These are phyloP conservation scores for Termitomyces sp. DNA, from an alignment of 768 basidiomycete genomes.

Conservation along the genomic window DNA sequence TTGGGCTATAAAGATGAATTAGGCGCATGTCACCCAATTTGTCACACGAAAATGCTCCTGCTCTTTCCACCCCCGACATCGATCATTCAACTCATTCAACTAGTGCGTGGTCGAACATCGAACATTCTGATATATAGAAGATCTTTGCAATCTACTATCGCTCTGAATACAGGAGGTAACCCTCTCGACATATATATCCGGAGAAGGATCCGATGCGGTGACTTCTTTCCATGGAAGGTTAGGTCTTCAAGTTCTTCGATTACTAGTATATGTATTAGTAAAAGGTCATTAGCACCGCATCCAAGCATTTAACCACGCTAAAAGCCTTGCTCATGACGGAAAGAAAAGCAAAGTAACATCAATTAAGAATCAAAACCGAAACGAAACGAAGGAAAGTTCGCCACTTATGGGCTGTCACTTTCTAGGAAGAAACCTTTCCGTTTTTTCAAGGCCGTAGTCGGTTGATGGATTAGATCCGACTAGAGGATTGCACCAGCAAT, in stretches of 20 bases:
- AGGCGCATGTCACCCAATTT: slow-evolving; percentile 4
- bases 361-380: too few species aligned
- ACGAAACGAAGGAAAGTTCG: background rate
- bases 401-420: background rate
- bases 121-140: background rate
- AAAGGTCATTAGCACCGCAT: background rate
- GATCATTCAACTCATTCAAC: background rate
- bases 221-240: background rate
- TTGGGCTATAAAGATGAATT: background rate
- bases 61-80: background rate
- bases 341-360: too few species aligned
- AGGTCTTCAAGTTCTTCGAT: background rate
- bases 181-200: background rate
- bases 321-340: background rate
- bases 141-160: background rate
- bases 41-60: slow-evolving; percentile 3
- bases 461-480: background rate
- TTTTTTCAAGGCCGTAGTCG: background rate
- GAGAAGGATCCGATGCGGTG: background rate
- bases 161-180: background rate
- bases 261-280: background rate
- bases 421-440: background rate
- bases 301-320: background rate
- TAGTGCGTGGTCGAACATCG: background rate
- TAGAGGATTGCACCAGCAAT: background rate